A percentile compares a stretch with the other conserved stretches of the same genome.
phyloP scores from a whole-genome alignment of 345 rosid genomes.

The Eucalyptus erythrocorys region DNA sequence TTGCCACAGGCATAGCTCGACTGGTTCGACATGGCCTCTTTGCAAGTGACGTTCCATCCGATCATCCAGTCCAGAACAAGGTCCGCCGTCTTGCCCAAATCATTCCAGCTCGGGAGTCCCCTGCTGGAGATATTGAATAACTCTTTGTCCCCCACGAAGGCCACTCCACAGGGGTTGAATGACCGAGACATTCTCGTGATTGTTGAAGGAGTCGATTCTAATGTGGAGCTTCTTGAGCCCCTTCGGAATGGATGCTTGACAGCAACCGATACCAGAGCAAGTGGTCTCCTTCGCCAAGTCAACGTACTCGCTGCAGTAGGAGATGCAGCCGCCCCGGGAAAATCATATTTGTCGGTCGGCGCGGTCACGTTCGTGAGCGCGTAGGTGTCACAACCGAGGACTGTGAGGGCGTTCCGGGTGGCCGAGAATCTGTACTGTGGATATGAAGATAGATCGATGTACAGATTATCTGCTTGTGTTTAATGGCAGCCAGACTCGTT shows the following conservation, averaged over 20 bases:
- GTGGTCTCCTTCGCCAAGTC: neutral
- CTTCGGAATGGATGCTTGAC: neutral
- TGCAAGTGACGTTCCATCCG: fast-evolving
- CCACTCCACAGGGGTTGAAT: too few relatives aligned
- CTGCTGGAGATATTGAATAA: too few relatives aligned
- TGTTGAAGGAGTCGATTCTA: fast-evolving
- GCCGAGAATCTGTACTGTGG: neutral
- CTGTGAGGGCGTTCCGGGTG: neutral
- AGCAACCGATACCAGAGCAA: neutral
- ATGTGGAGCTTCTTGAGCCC: fast-evolving
- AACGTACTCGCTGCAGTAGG: fast-evolving
- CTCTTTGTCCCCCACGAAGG: too few relatives aligned
- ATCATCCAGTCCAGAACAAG: neutral
- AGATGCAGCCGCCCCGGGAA: neutral
- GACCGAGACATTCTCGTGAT: fast-evolving
- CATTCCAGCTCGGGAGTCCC: fast-evolving
- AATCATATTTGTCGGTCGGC: fast-evolving
- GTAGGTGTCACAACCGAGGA: neutral
- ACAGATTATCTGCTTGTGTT: fast-evolving
- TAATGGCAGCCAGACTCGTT: fast-evolving
- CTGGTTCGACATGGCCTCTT: fast-evolving
- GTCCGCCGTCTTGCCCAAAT: fast-evolving
- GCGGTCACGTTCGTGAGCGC: fast-evolving
- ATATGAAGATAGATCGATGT: fast-evolving
- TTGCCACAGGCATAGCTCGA: neutral